Evolutionary conservation across 2,329 filamentous ascomycete species (phyloP).

Genomic region (Sclerotinia subarctica): DNA sequence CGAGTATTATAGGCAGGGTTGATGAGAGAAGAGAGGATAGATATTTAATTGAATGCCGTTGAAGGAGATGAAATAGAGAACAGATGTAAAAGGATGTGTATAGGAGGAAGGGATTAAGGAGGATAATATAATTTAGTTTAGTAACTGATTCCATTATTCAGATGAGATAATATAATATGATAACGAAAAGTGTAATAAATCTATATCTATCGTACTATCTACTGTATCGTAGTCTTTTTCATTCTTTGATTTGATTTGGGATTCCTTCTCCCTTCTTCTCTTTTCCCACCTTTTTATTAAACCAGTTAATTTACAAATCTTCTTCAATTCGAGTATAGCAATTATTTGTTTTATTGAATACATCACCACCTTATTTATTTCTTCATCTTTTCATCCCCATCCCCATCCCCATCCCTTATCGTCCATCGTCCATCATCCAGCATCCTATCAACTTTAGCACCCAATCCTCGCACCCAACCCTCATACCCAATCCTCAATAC

Average conservation of each 20-base stretch:
- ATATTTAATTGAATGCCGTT: neutral
- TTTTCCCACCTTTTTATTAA: too few species aligned
- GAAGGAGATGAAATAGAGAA: neutral
- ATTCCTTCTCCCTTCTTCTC: too few species aligned
- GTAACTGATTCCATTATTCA: neutral
- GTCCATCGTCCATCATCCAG: neutral
- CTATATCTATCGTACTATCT: neutral
- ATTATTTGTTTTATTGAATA: too few species aligned
- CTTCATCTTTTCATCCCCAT: neutral
- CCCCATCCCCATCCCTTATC: neutral
- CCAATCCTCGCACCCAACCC: too few species aligned
- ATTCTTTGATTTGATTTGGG: neutral
- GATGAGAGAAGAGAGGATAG: neutral
- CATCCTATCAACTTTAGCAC: too few species aligned
- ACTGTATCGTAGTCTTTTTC: neutral
- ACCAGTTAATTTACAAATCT: too few species aligned
- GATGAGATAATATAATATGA: neutral
- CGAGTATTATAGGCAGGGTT: too few species aligned
- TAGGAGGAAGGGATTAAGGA: neutral
- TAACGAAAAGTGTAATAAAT: neutral
- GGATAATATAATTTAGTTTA: neutral
- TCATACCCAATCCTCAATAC: too few species aligned
- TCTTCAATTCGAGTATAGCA: too few species aligned
- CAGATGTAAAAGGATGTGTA: too few species aligned
- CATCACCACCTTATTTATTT: too few species aligned